Evolutionary conservation across 2,329 filamentous ascomycete genomes (phyloP), one percentile per base, ranked within the genome.

Genomic region (Fusarium oligoseptatum): DNA sequence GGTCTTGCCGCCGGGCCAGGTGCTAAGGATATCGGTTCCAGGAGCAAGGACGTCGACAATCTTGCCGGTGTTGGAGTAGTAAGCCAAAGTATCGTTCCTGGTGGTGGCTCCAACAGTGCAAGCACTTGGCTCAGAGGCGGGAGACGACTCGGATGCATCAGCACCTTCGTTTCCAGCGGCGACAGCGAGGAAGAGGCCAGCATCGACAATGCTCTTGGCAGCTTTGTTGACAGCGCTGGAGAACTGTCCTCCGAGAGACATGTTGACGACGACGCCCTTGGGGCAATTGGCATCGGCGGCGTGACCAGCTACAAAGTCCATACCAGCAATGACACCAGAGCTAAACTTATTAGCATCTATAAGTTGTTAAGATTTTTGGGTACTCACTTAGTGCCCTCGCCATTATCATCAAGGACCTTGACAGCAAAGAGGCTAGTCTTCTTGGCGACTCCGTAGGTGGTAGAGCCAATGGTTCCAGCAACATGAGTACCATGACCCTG

Each of bases 91-190:
- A 71, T 89, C 85, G 56, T 72, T 76, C 15, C 64, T 75, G 45
- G 82, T 81, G 34, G 84, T 87, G 24, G 88, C 86, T 24, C 87
- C 88, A n/a, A 90, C 87, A 2, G 88, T 90, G 80, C 88, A 88
- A 39, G 83, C 88, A 29, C 77, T 80, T 4, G 83, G 66, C 74
- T 86, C 86, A 0, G 85, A 88, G 20, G 87, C 86, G 3, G 87
- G 87, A 1, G 87, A 89, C 63, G 77, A 84, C 73, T 81, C 80
- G 20, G 78, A 71, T 2, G 88, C 87, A 70, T 89, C 82, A 20
- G 73, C 74, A 65, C 81, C 82, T 5, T 83, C 81, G 77, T 91
- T 91, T 50, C 89, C 89, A 20, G 89, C 89, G 3, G 89, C 89
- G 12, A 90, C 88, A 60, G 86, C 88, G 43, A 89, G 82, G 76